These are phyloP conservation scores for sunflower (Helianthus annuus) DNA, from an alignment of 129 eudicot genomes.

Conservation along the genomic window DNA sequence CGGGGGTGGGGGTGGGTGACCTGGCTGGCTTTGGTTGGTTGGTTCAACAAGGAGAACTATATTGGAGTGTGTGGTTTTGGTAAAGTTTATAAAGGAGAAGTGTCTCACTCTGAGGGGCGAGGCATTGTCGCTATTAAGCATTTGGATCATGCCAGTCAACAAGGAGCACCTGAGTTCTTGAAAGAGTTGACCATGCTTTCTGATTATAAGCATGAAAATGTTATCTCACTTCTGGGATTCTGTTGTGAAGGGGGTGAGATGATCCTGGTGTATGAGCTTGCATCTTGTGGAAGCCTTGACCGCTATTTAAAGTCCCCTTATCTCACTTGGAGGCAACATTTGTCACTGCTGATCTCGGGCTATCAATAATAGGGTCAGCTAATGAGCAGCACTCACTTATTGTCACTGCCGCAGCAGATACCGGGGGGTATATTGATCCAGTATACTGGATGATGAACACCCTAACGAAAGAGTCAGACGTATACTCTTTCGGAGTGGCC, in stretches of 20 bases:
- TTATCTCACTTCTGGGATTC: no score
- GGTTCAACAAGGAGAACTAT: neutral
- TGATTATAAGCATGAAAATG: no score
- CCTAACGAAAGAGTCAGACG: no score
- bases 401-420: neutral
- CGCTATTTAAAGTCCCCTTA: neutral
- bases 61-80: neutral
- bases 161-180: neutral
- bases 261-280: neutral
- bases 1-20: no score
- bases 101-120: neutral
- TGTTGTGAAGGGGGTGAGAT: no score
- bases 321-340: neutral
- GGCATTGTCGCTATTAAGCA: constrained; percentile 4
- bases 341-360: constrained; percentile 35
- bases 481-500: no score
- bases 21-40: no score
- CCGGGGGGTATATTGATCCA: constrained; percentile 7
- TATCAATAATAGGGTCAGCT: constrained; percentile 11
- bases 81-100: neutral
- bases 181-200: no score
- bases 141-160: neutral
- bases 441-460: neutral
- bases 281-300: constrained; percentile 11
- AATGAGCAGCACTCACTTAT: neutral